Base-by-base conservation (phyloP, 1,284 basidiomycete genomes). In the Fomitopsis schrenkii region DNA sequence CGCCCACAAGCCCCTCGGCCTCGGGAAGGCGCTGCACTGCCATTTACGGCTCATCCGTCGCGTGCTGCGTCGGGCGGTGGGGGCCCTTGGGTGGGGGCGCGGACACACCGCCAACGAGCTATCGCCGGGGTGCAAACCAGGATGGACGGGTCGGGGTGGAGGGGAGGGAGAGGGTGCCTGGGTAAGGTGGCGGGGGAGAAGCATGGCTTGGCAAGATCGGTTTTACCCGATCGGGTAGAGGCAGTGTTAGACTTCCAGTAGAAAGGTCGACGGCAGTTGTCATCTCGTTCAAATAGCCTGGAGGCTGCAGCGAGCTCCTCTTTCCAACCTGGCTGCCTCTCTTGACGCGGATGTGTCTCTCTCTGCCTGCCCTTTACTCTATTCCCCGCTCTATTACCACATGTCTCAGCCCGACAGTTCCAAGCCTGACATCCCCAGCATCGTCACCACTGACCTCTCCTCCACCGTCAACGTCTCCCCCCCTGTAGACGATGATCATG, bases 381-480 rank as follows among this genome's bases (percentile, higher is more conserved):
- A 41, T 54, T 45, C 57, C 41, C 45, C 45, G 19, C 42, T 53
- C 57, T 40, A n/a, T 55, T 7, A 22, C 26, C 26, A 28, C 60
- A 67, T 69, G 67, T 63, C 59, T 38, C 53, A 48, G 42, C 9
- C 58, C 33, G 62, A 67, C 60, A 63, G 58, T 41, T 64, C 17
- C 52, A 54, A 46, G 19, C 62, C 64, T 19, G 64, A 66, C 46
- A 68, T 70, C 22, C 69, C 67, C n/a, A 60, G 59, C 61, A 70
- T 70, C 55, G 65, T 70, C 61, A 69, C 69, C 38, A 68, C 66
- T 7, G 69, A 70, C 64, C 66, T 68, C 46, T 67, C 66, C 45
- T 68, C 69, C 46, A 62, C 62, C 57, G 7, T 53, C 55, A 40
- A 48, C 58, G 15, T 63, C 19, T 10, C 54, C 26, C 6, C 48